Percentiles rank a stretch among this genome's conserved stretches.
phyloP scores from a whole-genome alignment of 2,329 filamentous ascomycete species.

The Ophiocordyceps camponoti-rufipedis region DNA sequence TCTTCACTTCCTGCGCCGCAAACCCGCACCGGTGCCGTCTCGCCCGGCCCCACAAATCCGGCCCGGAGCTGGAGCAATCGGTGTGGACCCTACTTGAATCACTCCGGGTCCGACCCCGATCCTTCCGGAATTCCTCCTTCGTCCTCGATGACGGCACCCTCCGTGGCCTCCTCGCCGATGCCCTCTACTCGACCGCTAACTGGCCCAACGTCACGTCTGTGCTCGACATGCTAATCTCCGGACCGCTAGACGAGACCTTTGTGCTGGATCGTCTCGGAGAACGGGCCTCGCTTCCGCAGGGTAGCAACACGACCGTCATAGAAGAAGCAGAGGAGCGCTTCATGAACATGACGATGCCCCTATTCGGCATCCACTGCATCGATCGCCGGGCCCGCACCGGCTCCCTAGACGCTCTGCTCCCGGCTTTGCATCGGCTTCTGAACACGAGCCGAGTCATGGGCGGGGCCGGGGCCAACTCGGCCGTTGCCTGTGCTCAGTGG shows the following conservation, averaged over 20 bases:
- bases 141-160: constrained; percentile 7
- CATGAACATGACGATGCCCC: not conserved
- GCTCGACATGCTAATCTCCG: not conserved
- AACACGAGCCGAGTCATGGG: constrained; percentile 11
- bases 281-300: not conserved
- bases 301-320: not conserved
- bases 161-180: constrained; percentile 1
- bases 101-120: constrained; percentile 1
- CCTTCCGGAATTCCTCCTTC: not conserved
- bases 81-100: constrained; percentile 1
- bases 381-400: constrained; percentile 12
- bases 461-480: constrained; percentile 3
- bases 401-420: constrained; percentile 10
- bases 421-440: constrained; percentile 7
- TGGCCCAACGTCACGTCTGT: constrained; percentile 19
- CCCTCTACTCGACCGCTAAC: constrained; percentile 8
- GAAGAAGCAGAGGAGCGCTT: not conserved
- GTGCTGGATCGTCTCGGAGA: not conserved
- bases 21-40: constrained; percentile 7
- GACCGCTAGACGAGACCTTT: constrained; percentile 11
- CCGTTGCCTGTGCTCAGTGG: constrained; percentile 19
- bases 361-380: constrained; percentile 14
- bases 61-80: constrained; percentile 7
- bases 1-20: constrained; percentile 9
- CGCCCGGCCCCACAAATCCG: constrained; percentile 5